These are phyloP conservation scores for Coemansia asiatica DNA, from an alignment of 192 early-diverging fungal genomes.

Conservation along the genomic window DNA sequence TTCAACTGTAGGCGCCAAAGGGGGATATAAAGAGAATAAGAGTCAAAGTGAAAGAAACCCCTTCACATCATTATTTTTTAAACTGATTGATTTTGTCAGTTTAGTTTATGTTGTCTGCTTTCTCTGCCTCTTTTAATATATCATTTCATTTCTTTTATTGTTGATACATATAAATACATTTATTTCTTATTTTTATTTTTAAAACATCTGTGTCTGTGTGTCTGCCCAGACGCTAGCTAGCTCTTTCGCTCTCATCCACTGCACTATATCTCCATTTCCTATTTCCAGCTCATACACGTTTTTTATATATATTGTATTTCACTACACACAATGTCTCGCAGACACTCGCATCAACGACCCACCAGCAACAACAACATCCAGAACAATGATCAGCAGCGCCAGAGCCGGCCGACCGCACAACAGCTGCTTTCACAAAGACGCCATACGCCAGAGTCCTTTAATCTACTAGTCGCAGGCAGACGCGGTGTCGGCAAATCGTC, in stretches of 20 bases:
- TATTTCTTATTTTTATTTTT: too few species aligned
- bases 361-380: not conserved
- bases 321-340: conserved; percentile 2
- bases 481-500: conserved; percentile 73
- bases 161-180: too few species aligned
- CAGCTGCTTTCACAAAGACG: conserved; percentile 29
- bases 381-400: not conserved
- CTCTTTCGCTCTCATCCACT: not conserved
- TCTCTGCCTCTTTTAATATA: too few species aligned
- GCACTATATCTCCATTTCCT: not conserved
- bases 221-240: too few species aligned
- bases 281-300: not conserved
- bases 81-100: too few species aligned
- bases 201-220: too few species aligned
- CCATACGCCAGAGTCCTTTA: conserved; percentile 39
- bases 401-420: conserved; percentile 4
- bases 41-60: too few species aligned
- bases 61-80: too few species aligned
- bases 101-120: too few species aligned
- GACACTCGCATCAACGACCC: not conserved
- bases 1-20: not conserved
- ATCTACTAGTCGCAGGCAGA: conserved; percentile 42
- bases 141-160: too few species aligned
- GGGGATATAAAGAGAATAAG: too few species aligned
- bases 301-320: conserved; percentile 10